Base-by-base conservation (phyloP, 352 stramenopile species). In the Globisporangium cylindrosporum region DNA sequence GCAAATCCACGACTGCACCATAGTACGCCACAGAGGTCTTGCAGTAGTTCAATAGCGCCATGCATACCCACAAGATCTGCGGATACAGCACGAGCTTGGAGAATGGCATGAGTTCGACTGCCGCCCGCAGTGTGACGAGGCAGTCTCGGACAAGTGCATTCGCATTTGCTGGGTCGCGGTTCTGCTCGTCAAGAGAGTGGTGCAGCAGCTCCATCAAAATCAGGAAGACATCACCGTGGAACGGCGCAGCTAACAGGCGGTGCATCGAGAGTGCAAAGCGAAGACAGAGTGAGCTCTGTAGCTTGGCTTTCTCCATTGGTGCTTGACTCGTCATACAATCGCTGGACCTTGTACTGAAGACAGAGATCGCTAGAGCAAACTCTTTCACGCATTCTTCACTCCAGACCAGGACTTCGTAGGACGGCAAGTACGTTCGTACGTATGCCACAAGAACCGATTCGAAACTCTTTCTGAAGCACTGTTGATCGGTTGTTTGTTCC, bases 61-160 rank as follows among this genome's bases (percentile, higher is more conserved):
- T 73, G 9, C 78, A 76, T 0, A 92, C 82, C 87, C 85, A 95
- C 24, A 92, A 66, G 6, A 95, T 72, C 70, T 93, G 87, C 1
- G 85, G 85, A 38, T 89, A 95, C n/a, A 95, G 48, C 54, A 77
- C 76, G 4, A 93, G 69, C 69, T 82, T 82, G 9, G 74, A 51
- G 2, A 69, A 32, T 10, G 86, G 80, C 81, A 92, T 94, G 27
- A 34, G 65, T 4, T 62, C 38, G 8, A 87, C 74, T 59, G 90
- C 71, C 41, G 70, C 72, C 4, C 69, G 59, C 4, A 93, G 51
- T 7, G 83, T 56, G 0, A 63, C 8, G 18, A 94, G 59, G 1
- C 80, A 91, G 10, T 91, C 83, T 14, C 55, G 62, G 14, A 86
- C 74, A 32, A 93, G 67, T 0, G 66, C 63, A 48, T 72, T 66